phyloP scores from a whole-genome alignment of 768 basidiomycete species.

The Boletus huronensis region DNA sequence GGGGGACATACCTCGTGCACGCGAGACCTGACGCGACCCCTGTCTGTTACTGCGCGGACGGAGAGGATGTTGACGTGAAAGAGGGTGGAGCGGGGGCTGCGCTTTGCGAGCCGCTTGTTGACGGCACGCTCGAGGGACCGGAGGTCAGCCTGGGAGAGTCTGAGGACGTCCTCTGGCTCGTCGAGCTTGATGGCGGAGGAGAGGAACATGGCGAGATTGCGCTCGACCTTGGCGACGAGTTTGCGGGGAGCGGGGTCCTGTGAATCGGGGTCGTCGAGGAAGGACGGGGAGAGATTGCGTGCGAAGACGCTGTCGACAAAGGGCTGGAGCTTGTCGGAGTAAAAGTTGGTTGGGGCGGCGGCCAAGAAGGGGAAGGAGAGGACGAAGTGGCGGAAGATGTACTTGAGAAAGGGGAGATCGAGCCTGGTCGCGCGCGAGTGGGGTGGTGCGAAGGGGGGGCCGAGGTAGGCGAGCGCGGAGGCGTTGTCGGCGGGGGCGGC shows the following conservation, averaged over 20 bases:
- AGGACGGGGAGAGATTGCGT: constrained; percentile 66
- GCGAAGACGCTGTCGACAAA: constrained; percentile 82
- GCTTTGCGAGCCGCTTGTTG: constrained; percentile 54
- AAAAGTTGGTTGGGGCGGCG: constrained; percentile 86
- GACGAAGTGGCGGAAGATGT: constrained; percentile 89
- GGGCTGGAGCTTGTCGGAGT: constrained; percentile 91
- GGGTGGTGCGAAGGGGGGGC: constrained; percentile 77
- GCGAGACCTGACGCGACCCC: constrained; percentile 79
- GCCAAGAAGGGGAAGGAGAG: constrained; percentile 95
- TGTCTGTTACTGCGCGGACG: constrained; percentile 79
- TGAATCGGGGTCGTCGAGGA: constrained; percentile 57
- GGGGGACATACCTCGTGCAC: constrained; percentile 70
- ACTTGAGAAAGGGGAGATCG: constrained; percentile 86
- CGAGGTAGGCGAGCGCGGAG: constrained; percentile 82
- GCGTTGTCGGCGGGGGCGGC: constrained; percentile 37
- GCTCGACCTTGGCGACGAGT: constrained; percentile 74
- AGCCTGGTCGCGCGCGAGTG: constrained; percentile 53
- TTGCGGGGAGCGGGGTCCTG: constrained; percentile 63
- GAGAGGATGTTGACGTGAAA: constrained; percentile 93
- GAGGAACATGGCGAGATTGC: constrained; percentile 79
- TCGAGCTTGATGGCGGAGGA: constrained; percentile 77
- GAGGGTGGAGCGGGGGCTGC: constrained; percentile 44
- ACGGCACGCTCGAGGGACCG: constrained; percentile 73
- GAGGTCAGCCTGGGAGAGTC: constrained; percentile 82
- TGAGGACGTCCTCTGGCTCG: constrained; percentile 86